Conservation (phyloP, 805 yeast species). For the Ogataea nitratoaversa region DNA sequence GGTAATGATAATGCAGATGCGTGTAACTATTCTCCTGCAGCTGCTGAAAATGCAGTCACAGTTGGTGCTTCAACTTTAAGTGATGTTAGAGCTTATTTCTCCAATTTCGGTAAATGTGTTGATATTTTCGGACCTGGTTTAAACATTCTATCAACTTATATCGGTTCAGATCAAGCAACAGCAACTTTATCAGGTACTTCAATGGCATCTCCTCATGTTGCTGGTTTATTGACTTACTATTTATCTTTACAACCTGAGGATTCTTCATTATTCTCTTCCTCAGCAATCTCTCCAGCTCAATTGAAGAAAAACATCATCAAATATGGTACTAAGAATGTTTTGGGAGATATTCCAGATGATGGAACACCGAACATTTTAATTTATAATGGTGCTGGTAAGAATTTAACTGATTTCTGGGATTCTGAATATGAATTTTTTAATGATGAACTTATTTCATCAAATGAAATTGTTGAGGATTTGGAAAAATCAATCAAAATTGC, state of each 20-base stretch:
- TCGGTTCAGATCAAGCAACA: constrained; percentile 71
- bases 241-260: constrained; percentile 79
- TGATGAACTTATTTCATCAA: background rate
- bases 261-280: constrained; percentile 58
- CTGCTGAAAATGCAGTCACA: constrained; percentile 78
- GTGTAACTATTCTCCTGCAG: constrained; percentile 88
- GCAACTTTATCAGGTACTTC: constrained; percentile 92
- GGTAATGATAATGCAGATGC: constrained; percentile 95
- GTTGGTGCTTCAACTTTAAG: constrained; percentile 92
- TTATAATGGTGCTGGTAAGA: constrained; percentile 78
- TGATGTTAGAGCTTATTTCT: constrained; percentile 90
- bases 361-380: constrained; percentile 71
- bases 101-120: constrained; percentile 93
- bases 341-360: constrained; percentile 62
- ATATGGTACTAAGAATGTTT: constrained; percentile 57
- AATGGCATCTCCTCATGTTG: constrained; percentile 97
- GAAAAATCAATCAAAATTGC: constrained; percentile 20
- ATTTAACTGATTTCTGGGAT: constrained; percentile 62
- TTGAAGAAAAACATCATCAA: constrained; percentile 71
- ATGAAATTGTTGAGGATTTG: constrained; percentile 13
- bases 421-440: constrained; percentile 9
- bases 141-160: constrained; percentile 78
- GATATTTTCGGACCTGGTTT: constrained; percentile 97
- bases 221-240: constrained; percentile 87
- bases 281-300: constrained; percentile 62